Conservation (phyloP, 2,329 filamentous ascomycete genomes). For the Aspergillus sp. region DNA sequence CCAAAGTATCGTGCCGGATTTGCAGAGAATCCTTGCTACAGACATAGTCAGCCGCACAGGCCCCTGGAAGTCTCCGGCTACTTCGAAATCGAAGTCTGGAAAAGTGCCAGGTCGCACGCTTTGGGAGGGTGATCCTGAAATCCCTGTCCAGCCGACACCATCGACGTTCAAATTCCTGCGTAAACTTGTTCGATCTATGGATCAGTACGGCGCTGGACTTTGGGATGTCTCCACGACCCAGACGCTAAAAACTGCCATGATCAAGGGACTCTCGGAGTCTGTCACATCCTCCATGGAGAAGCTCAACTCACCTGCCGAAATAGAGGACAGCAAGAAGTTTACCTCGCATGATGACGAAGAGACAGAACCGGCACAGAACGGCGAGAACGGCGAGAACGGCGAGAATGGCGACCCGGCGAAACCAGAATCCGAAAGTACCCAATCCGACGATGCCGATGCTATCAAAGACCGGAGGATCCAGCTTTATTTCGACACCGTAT, state of each 20-base stretch:
- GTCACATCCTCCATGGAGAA: conserved; percentile 26
- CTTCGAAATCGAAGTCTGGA: conserved; percentile 50
- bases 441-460: conserved; percentile 12
- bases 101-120: conserved; percentile 64
- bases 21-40: conserved; percentile 64
- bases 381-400: conserved; percentile 6
- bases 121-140: conserved; percentile 75
- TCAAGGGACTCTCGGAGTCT: conserved; percentile 47
- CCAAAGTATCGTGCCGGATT: conserved; percentile 59
- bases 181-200: conserved; percentile 67
- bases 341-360: conserved; percentile 1
- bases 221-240: conserved; percentile 73
- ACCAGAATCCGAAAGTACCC: neutral
- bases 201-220: conserved; percentile 69
- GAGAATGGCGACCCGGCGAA: neutral
- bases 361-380: conserved; percentile 10
- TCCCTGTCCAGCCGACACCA: conserved; percentile 79
- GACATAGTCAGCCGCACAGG: conserved; percentile 50
- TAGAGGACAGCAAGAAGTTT: neutral
- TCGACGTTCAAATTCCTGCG: conserved; percentile 71
- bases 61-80: conserved; percentile 48
- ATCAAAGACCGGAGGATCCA: conserved; percentile 39
- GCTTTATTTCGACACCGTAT: conserved; percentile 41
- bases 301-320: conserved; percentile 17
- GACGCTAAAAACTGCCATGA: conserved; percentile 62